phyloP scores from a whole-genome alignment of 2,329 filamentous ascomycete genomes.

The Fusarium musae region DNA sequence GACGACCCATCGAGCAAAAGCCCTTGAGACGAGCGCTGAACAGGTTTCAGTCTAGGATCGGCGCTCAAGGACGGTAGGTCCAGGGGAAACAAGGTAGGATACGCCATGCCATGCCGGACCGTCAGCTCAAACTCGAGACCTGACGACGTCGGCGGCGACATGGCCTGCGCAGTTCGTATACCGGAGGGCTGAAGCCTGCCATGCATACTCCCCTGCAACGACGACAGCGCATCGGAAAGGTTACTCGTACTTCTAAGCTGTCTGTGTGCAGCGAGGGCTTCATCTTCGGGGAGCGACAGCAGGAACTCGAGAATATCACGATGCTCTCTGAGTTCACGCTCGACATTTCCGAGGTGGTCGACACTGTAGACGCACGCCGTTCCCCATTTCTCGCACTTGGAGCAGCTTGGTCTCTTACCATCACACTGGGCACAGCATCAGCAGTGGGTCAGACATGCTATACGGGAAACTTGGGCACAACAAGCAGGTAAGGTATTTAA shows the following conservation, averaged over 20 bases:
- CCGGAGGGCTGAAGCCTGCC: slow-evolving; percentile 22
- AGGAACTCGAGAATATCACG: slow-evolving; percentile 23
- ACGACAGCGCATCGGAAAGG: slow-evolving; percentile 9
- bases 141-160: slow-evolving; percentile 28
- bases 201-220: slow-evolving; percentile 26
- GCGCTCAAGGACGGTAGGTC: slow-evolving; percentile 10
- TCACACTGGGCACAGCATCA: slow-evolving; percentile 16
- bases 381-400: slow-evolving; percentile 24
- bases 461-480: not conserved
- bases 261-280: slow-evolving; percentile 8
- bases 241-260: slow-evolving; percentile 3
- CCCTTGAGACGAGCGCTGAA: not conserved
- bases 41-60: slow-evolving; percentile 7
- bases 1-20: slow-evolving; percentile 7
- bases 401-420: slow-evolving; percentile 21
- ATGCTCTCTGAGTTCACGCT: slow-evolving; percentile 23
- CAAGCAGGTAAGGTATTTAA: not conserved
- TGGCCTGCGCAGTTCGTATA: slow-evolving; percentile 10
- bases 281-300: slow-evolving; percentile 9
- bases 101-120: slow-evolving; percentile 24
- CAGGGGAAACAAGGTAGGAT: slow-evolving; percentile 27
- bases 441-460: slow-evolving; percentile 12
- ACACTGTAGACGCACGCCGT: slow-evolving; percentile 16
- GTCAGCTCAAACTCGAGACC: slow-evolving; percentile 37
- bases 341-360: slow-evolving; percentile 21